Evolutionary conservation across 2,329 filamentous ascomycete genomes (phyloP).

Genomic region (Monilinia vaccinii-corymbosi): DNA sequence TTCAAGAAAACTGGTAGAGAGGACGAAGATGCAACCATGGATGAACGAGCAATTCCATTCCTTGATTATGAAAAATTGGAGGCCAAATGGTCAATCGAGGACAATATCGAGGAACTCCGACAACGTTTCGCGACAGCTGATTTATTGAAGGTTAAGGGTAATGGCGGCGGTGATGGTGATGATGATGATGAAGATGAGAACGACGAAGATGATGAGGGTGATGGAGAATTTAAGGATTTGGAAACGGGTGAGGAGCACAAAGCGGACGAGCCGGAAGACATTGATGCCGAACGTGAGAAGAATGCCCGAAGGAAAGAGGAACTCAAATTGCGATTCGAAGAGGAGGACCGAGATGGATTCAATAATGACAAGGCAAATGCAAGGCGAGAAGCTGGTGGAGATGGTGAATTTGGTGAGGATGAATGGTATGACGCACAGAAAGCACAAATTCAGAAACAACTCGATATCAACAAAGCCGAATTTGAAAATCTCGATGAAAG

Average conservation of each 20-base stretch:
- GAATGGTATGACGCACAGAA: constrained; percentile 99
- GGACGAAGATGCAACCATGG: constrained; percentile 58
- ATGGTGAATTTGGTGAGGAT: constrained; percentile 83
- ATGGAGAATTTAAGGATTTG: constrained; percentile 77
- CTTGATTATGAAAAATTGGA: constrained; percentile 77
- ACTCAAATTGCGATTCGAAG: constrained; percentile 86
- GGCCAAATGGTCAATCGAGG: constrained; percentile 73
- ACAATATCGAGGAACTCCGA: constrained; percentile 66
- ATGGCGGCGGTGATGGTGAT: constrained; percentile 36
- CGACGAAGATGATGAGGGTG: constrained; percentile 55
- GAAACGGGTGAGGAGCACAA: constrained; percentile 62
- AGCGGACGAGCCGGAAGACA: constrained; percentile 31
- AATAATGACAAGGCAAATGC: constrained; percentile 79
- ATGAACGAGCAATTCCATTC: constrained; percentile 70
- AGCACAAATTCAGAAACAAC: constrained; percentile 85
- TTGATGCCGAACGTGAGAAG: constrained; percentile 83
- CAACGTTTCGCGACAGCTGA: constrained; percentile 66
- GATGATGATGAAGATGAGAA: constrained; percentile 39
- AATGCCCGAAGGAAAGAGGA: constrained; percentile 93
- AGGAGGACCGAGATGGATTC: constrained; percentile 95
- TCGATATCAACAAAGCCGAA: constrained; percentile 92
- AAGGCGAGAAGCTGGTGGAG: constrained; percentile 55
- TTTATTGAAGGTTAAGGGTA: constrained; percentile 48
- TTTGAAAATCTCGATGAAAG: constrained; percentile 79
- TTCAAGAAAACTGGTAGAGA: constrained; percentile 56